phyloP scores from a whole-genome alignment of 2,329 filamentous ascomycete genomes.

The Colletotrichum orbiculare region DNA sequence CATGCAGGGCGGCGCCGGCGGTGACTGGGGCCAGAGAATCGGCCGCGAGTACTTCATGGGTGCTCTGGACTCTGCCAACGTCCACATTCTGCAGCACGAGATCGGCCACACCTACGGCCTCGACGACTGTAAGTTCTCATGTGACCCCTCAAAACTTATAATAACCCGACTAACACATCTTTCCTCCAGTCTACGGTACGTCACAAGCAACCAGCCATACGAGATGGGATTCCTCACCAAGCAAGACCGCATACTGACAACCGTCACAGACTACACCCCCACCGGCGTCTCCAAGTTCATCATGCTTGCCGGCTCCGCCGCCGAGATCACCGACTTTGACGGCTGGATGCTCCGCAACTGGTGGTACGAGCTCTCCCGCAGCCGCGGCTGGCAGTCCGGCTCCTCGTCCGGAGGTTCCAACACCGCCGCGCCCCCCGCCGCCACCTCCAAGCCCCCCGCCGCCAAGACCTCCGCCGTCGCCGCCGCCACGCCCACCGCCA shows the following conservation, averaged over 20 bases:
- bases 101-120: constrained; percentile 57
- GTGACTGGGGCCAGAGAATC: constrained; percentile 60
- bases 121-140: constrained; percentile 46
- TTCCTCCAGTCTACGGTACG: constrained; percentile 21
- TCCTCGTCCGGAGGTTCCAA: constrained; percentile 8
- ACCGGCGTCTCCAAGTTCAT: constrained; percentile 54
- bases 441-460: neutral
- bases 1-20: constrained; percentile 55
- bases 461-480: constrained; percentile 2
- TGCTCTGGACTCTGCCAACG: constrained; percentile 47
- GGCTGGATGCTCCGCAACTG: constrained; percentile 61
- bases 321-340: constrained; percentile 58
- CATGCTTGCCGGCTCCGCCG: constrained; percentile 57
- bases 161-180: neutral
- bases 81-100: constrained; percentile 60
- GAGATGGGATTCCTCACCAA: too few species aligned
- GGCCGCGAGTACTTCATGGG: constrained; percentile 56
- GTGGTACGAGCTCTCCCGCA: constrained; percentile 52
- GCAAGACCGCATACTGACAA: neutral
- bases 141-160: neutral
- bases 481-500: neutral
- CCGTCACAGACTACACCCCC: constrained; percentile 52
- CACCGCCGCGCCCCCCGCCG: constrained; percentile 6
- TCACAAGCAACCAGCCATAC: neutral
- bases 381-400: constrained; percentile 43